Percentiles rank a stretch among this genome's conserved stretches.
Evolutionary conservation across 305 asterid species (phyloP).

Genomic region (Plantago lanceolata): DNA sequence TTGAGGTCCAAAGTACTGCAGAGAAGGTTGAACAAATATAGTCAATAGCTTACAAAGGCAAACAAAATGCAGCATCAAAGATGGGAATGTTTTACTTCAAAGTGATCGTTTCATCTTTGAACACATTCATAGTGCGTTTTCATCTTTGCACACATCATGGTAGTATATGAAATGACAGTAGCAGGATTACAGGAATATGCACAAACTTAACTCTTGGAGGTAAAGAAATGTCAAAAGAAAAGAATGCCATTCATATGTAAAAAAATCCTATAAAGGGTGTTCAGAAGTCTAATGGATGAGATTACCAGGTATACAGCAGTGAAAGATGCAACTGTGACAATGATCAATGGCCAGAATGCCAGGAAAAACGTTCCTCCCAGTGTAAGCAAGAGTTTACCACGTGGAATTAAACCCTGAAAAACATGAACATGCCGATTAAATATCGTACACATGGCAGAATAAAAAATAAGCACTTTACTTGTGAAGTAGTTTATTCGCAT

Average conservation of each 20-base stretch:
- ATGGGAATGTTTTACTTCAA: neutral
- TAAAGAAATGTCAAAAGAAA: constrained; percentile 6
- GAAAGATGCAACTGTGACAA: constrained; percentile 54
- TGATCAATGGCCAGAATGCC: constrained; percentile 82
- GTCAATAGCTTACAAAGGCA: neutral
- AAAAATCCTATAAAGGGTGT: constrained; percentile 18
- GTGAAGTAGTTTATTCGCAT: neutral
- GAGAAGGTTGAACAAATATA: constrained; percentile 8
- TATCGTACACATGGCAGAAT: constrained; percentile 6
- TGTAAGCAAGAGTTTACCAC: constrained; percentile 72
- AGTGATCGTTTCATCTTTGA: neutral
- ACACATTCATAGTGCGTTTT: neutral
- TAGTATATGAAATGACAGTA: no score
- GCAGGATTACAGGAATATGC: neutral
- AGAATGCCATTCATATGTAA: constrained; percentile 8
- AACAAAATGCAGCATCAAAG: constrained; percentile 2
- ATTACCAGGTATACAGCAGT: constrained; percentile 72
- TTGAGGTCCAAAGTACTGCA: constrained; percentile 79
- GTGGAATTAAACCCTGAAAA: constrained; percentile 82
- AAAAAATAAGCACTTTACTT: constrained; percentile 4
- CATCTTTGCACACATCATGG: neutral
- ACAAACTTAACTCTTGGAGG: neutral
- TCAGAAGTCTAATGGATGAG: neutral
- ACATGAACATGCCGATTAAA: constrained; percentile 10
- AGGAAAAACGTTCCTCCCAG: constrained; percentile 87